These are phyloP conservation scores for Plasmodium gaboni DNA, from an alignment of 169 alveolate genomes.

Conservation along the genomic window DNA sequence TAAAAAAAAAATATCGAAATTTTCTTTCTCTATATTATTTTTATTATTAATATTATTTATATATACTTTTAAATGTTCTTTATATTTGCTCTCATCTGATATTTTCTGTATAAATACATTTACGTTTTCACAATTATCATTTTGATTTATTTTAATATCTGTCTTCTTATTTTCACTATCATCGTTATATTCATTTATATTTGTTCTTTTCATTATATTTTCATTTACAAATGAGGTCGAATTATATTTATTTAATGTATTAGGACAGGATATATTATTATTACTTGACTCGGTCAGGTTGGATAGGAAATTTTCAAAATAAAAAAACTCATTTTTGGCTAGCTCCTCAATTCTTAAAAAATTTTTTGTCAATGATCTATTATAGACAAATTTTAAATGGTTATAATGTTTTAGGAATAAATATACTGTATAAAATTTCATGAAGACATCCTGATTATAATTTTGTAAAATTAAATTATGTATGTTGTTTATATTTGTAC, in stretches of 20 bases:
- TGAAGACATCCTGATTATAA: conserved; percentile 27
- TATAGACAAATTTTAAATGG: conserved; percentile 4
- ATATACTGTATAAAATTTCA: conserved; percentile 71
- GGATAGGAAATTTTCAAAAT: conserved; percentile 26
- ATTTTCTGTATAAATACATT: background rate
- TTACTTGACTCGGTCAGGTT: background rate
- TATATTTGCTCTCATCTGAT: background rate
- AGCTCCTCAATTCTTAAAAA: conserved; percentile 13
- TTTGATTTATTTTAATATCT: background rate
- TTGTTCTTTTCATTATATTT: too few relatives aligned
- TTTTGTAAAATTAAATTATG: conserved; percentile 19
- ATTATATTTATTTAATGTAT: too few relatives aligned
- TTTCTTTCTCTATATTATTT: conserved; percentile 35
- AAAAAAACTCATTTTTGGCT: conserved; percentile 35
- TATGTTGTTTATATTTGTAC: conserved; percentile 18
- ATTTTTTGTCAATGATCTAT: conserved; percentile 17
- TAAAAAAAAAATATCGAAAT: conserved; percentile 40
- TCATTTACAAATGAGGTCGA: too few relatives aligned
- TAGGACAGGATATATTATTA: too few relatives aligned
- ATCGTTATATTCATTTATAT: too few relatives aligned
- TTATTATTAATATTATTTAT: conserved; percentile 34
- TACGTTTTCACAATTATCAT: background rate
- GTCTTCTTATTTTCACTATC: conserved; percentile 5
- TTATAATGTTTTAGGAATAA: conserved; percentile 47
- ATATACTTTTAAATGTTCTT: background rate